Percentiles rank a stretch among this genome's conserved stretches.
Evolutionary conservation across 306 rosid genomes (phyloP).

Genomic region (Calophaca sinica): DNA sequence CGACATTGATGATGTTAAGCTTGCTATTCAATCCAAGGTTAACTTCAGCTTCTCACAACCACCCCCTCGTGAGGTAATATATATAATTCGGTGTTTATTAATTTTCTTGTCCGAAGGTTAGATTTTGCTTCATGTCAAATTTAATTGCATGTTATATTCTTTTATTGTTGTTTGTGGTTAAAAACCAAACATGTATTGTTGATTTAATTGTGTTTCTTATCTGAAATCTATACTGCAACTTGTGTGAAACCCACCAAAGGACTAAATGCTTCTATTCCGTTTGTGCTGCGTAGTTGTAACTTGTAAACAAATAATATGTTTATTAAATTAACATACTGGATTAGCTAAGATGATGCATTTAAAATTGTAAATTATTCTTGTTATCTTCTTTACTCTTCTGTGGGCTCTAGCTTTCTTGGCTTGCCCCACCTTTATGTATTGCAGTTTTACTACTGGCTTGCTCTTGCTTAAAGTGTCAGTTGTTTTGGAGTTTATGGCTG

Average conservation of each 20-base stretch:
- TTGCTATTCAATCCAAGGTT: conserved; percentile 89
- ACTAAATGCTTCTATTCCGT: neutral
- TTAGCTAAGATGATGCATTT: neutral
- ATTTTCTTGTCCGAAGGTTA: neutral
- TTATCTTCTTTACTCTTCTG: neutral
- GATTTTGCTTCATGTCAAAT: neutral
- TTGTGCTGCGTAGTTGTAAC: neutral
- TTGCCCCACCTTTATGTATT: neutral
- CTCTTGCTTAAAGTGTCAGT: neutral
- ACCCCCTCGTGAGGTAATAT: conserved; percentile 91
- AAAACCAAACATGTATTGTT: conserved; percentile 14
- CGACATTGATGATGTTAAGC: conserved; percentile 89
- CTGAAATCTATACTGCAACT: neutral
- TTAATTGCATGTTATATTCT: conserved; percentile 17
- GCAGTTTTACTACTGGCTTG: conserved; percentile 30
- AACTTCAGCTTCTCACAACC: conserved; percentile 96
- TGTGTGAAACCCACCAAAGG: conserved; percentile 16
- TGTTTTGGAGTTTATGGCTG: conserved; percentile 6
- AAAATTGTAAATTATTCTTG: conserved; percentile 3
- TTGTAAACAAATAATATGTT: conserved; percentile 8
- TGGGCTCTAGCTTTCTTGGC: neutral
- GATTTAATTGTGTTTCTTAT: conserved; percentile 22
- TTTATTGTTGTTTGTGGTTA: neutral
- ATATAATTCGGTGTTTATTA: conserved; percentile 1
- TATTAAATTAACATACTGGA: conserved; percentile 2